Evolutionary conservation across 177 flowering plant species (phyloP), one percentile per base, ranked within the genome.

Genomic region (Vitis hybrid): DNA sequence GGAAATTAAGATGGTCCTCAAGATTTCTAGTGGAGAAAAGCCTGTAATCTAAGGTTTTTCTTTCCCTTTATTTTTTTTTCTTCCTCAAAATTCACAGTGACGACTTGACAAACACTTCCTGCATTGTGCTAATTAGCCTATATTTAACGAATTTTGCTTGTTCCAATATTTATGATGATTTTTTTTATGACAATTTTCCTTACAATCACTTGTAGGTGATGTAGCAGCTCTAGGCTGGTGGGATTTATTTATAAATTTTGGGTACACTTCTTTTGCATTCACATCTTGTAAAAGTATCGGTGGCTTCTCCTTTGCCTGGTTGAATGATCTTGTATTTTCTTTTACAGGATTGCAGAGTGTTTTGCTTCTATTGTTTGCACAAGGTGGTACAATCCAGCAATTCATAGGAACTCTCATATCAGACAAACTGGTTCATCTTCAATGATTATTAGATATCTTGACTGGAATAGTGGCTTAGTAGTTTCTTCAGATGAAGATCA

Each of bases 281-380:
- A 11, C 48, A 34, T 56, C 11, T 65, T 19, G 45, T 69, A 50
- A 30, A 30, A 40, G 72, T 2, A 32, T 17, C 60, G 13, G 32
- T 19, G n/a, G 51, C 21, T 26, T 23, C 23, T 50, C 72, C 18
- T 50, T 60, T 68, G 9, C 60, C 49, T 64, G 40, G 52, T 19
- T 48, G 68, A 49, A 18, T 67, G 19, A 54, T 64, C 9, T 32
- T 30, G 71, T 67, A 50, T 65, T 6, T 70, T 48, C 59, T 69
- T 77, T 65, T 60, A 40, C 91, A 94, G 99, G 50, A 94, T 94
- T 63, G 97, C 97, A 7, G 91, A 94, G 81, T 89, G 95, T 84
- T 94, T 92, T 87, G 88, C 97, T 18, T 94, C 89, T 82, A 93
- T 94, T 82, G 94, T 92, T 65, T 92, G 99, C 78, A 92, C 97